A percentile compares a stretch with the other conserved stretches of the same genome.
phyloP scores from a whole-genome alignment of 225 moss, liverwort and hornwort genomes.

The Rhytidiadelphus loreus region DNA sequence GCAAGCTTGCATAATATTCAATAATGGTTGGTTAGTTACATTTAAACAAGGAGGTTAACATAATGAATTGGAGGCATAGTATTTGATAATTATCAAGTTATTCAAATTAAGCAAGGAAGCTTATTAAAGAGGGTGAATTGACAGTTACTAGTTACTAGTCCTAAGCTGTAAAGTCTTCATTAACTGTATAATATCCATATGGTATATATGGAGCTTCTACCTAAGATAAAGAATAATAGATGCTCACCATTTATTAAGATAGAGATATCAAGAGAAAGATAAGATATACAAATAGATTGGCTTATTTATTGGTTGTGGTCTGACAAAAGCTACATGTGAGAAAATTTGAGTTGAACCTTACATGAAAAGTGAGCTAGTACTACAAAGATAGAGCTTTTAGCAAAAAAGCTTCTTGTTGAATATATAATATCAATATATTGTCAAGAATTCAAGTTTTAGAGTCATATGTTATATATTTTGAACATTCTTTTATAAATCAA shows the following conservation, averaged over 20 bases:
- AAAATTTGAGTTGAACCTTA: neutral
- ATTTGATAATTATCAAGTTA: too few species aligned
- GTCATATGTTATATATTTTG: neutral
- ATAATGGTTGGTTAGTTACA: too few species aligned
- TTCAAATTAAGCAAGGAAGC: neutral
- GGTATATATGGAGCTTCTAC: neutral
- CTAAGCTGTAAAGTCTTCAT: neutral
- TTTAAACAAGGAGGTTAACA: neutral
- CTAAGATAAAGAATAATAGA: neutral
- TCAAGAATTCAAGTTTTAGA: neutral
- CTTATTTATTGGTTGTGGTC: neutral
- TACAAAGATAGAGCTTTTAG: neutral
- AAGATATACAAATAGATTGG: neutral
- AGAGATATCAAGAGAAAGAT: neutral
- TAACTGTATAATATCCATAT: neutral
- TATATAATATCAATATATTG: neutral
- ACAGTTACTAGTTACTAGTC: neutral
- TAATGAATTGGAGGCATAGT: neutral
- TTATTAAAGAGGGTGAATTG: neutral
- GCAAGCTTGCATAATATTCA: neutral
- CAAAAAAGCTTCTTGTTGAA: neutral
- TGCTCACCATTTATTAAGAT: neutral
- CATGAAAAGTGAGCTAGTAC: neutral
- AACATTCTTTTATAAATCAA: neutral
- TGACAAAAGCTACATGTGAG: neutral